A percentile compares a stretch with the other conserved stretches of the same genome.
phyloP scores from a whole-genome alignment of 768 basidiomycete species.

The Lentinula sp. region DNA sequence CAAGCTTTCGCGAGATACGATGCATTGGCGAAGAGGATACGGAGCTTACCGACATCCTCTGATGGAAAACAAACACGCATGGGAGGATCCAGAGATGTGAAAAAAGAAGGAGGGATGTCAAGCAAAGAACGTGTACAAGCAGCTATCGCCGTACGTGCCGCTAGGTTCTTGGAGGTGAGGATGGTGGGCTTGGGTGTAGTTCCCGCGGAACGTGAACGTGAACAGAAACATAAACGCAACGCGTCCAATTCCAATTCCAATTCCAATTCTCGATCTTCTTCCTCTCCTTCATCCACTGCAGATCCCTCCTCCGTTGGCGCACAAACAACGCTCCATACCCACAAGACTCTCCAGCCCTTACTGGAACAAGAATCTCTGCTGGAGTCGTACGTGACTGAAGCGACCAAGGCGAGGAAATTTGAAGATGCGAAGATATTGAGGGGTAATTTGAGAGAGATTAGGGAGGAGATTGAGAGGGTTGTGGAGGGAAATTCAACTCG shows the following conservation, averaged over 20 bases:
- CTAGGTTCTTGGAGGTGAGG: slow-evolving; percentile 39
- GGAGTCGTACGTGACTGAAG: slow-evolving; percentile 87
- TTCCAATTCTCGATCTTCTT: not conserved
- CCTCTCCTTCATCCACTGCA: not conserved
- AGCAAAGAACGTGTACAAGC: slow-evolving; percentile 74
- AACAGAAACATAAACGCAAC: not conserved
- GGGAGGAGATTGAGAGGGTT: slow-evolving; percentile 74
- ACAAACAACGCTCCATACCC: slow-evolving; percentile 52
- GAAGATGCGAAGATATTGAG: slow-evolving; percentile 90
- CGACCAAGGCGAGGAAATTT: slow-evolving; percentile 86
- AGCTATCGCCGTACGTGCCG: slow-evolving; percentile 73
- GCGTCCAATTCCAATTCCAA: not conserved
- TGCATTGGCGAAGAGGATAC: slow-evolving; percentile 78
- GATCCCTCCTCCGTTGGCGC: slow-evolving; percentile 35
- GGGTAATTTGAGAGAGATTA: slow-evolving; percentile 74
- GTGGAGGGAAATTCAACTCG: slow-evolving; percentile 15
- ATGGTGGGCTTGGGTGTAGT: slow-evolving; percentile 1
- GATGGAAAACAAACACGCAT: too few species aligned
- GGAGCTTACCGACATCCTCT: slow-evolving; percentile 45
- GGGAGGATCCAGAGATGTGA: slow-evolving; percentile 16
- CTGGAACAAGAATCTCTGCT: slow-evolving; percentile 93
- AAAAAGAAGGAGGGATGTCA: slow-evolving; percentile 39
- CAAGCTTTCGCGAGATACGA: slow-evolving; percentile 89
- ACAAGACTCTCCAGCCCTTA: slow-evolving; percentile 74
- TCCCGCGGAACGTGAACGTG: not conserved